These are phyloP conservation scores for Triadica sebifera DNA, from an alignment of 345 rosid genomes.

Conservation along the genomic window DNA sequence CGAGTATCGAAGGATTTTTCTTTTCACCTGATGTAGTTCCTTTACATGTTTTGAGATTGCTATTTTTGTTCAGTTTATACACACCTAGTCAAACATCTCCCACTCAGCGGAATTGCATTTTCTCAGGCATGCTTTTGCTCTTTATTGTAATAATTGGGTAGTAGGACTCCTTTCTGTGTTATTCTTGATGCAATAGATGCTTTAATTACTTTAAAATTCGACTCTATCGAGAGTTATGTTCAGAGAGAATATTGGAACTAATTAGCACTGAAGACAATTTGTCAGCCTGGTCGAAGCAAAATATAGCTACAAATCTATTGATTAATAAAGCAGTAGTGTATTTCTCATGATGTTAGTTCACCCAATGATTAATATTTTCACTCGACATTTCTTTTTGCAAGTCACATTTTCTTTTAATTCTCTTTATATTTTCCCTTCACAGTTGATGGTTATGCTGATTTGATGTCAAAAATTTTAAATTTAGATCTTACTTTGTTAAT, in stretches of 20 bases:
- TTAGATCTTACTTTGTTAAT: background rate
- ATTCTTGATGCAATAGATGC: background rate
- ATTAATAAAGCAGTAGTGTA: background rate
- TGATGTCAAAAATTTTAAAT: background rate
- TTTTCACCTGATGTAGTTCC: background rate
- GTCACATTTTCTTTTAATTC: background rate
- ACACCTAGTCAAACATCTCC: background rate
- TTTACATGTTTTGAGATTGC: background rate
- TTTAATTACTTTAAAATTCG: background rate
- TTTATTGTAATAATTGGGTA: background rate
- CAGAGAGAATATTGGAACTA: background rate
- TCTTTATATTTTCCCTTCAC: background rate
- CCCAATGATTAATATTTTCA: background rate
- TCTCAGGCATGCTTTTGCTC: background rate
- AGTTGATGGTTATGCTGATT: background rate
- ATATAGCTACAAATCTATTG: background rate
- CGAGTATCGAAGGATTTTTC: background rate
- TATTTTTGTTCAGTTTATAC: background rate
- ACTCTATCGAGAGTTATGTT: background rate
- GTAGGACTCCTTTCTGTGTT: background rate
- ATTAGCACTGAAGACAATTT: conserved; percentile 29
- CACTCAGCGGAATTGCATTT: background rate
- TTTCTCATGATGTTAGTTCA: background rate
- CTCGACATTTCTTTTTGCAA: background rate
- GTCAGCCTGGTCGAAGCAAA: background rate